phyloP scores from a whole-genome alignment of 345 rosid species.

The Ceriops tagal region DNA sequence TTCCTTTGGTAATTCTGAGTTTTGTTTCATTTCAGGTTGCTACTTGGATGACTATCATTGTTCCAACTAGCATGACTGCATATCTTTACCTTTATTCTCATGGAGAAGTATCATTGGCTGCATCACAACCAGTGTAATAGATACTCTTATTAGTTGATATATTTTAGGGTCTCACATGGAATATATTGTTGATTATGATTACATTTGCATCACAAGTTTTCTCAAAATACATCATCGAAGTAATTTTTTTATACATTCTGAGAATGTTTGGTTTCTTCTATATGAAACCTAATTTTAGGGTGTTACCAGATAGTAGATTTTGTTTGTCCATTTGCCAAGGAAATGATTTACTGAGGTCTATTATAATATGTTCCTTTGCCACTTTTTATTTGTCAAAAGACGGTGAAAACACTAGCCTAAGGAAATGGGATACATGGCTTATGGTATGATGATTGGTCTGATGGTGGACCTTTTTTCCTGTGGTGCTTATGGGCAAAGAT shows the following conservation, averaged over 20 bases:
- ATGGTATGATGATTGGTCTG: background rate
- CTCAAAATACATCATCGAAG: background rate
- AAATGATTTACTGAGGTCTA: background rate
- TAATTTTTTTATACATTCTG: background rate
- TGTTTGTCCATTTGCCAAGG: background rate
- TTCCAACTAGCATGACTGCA: slow-evolving; percentile 92
- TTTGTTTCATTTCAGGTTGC: slow-evolving; percentile 66
- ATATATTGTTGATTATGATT: slow-evolving; percentile 12
- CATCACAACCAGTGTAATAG: slow-evolving; percentile 99
- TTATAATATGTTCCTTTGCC: background rate
- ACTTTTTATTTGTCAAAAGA: slow-evolving; percentile 7
- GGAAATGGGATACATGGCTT: background rate
- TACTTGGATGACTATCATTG: slow-evolving; percentile 90
- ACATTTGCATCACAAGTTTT: background rate
- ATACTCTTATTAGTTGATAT: slow-evolving; percentile 38
- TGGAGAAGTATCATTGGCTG: slow-evolving; percentile 92
- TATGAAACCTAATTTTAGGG: background rate
- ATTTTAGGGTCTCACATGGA: slow-evolving; percentile 1
- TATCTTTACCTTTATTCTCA: slow-evolving; percentile 94
- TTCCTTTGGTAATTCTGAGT: background rate
- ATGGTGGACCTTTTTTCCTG: background rate
- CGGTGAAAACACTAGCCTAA: background rate
- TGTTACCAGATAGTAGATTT: background rate
- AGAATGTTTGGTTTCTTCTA: background rate
- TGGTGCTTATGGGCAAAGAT: no score